phyloP scores from a whole-genome alignment of 768 basidiomycete species.

The Leccinellum rugosiceps region DNA sequence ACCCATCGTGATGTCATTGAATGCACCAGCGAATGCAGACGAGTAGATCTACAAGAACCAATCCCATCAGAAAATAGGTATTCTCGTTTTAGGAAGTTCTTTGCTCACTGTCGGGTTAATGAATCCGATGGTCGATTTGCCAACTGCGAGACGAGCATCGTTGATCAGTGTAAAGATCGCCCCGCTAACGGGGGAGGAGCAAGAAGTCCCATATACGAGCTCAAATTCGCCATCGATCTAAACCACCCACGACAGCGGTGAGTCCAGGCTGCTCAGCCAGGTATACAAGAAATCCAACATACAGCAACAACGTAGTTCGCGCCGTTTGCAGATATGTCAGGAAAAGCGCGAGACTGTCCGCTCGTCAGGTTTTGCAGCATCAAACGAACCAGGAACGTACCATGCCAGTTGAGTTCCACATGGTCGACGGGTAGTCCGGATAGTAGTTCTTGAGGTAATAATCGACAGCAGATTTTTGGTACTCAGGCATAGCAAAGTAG shows the following conservation, averaged over 20 bases:
- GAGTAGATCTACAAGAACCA: slow-evolving; percentile 15
- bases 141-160: slow-evolving; percentile 32
- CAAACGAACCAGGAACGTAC: slow-evolving; percentile 13
- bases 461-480: slow-evolving; percentile 36
- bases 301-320: slow-evolving; percentile 29
- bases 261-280: neutral
- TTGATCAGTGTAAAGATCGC: slow-evolving; percentile 36
- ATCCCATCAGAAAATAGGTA: neutral
- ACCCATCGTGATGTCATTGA: slow-evolving; percentile 22
- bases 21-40: slow-evolving; percentile 7
- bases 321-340: slow-evolving; percentile 37
- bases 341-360: slow-evolving; percentile 34
- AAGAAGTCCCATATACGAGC: slow-evolving; percentile 32
- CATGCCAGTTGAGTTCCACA: slow-evolving; percentile 28
- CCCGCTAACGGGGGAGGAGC: slow-evolving; percentile 30
- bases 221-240: slow-evolving; percentile 38
- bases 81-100: slow-evolving; percentile 12
- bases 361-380: slow-evolving; percentile 30
- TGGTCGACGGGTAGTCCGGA: slow-evolving; percentile 21
- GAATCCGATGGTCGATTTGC: slow-evolving; percentile 37
- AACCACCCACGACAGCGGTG: neutral
- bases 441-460: slow-evolving; percentile 30
- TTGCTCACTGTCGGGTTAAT: slow-evolving; percentile 46
- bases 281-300: neutral
- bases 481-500: slow-evolving; percentile 41